These are phyloP conservation scores for Xerocomus minutiporus DNA, from an alignment of 1,284 basidiomycete genomes.

Conservation along the genomic window DNA sequence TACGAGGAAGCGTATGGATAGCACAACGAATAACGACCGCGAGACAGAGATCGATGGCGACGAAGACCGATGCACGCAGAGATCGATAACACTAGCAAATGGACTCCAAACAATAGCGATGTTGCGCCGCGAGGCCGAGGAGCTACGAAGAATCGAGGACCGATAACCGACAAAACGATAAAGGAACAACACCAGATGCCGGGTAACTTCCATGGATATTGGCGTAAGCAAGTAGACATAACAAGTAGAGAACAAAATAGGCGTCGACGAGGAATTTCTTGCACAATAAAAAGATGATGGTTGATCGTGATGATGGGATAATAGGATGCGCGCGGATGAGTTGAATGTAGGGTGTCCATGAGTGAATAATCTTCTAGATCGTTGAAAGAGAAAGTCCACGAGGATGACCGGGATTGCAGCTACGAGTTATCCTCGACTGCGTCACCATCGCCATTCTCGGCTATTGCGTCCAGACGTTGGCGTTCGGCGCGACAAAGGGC, in stretches of 20 bases:
- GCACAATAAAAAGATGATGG: constrained; percentile 33
- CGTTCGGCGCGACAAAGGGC: constrained; percentile 42
- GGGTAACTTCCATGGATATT: constrained; percentile 4
- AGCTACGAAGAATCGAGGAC: background rate
- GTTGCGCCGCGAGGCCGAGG: constrained; percentile 9
- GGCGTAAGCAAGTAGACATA: constrained; percentile 20
- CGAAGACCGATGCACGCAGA: constrained; percentile 10
- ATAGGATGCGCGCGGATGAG: constrained; percentile 24
- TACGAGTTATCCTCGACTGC: constrained; percentile 23
- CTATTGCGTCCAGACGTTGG: constrained; percentile 27
- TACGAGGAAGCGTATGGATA: constrained; percentile 10
- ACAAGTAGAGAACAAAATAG: constrained; percentile 14
- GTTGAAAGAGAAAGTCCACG: background rate
- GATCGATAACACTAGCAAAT: constrained; percentile 24
- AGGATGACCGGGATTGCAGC: background rate
- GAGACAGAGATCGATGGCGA: constrained; percentile 17
- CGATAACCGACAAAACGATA: constrained; percentile 18
- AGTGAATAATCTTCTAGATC: constrained; percentile 21
- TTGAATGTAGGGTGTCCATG: constrained; percentile 29
- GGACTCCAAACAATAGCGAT: constrained; percentile 13
- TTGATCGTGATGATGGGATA: constrained; percentile 17
- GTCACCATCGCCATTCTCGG: constrained; percentile 16
- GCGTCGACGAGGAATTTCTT: constrained; percentile 25
- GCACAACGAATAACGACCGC: constrained; percentile 15
- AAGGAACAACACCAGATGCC: constrained; percentile 4